Base-by-base conservation (phyloP, 2,329 filamentous ascomycete genomes). In the Monosporascus sp. region DNA sequence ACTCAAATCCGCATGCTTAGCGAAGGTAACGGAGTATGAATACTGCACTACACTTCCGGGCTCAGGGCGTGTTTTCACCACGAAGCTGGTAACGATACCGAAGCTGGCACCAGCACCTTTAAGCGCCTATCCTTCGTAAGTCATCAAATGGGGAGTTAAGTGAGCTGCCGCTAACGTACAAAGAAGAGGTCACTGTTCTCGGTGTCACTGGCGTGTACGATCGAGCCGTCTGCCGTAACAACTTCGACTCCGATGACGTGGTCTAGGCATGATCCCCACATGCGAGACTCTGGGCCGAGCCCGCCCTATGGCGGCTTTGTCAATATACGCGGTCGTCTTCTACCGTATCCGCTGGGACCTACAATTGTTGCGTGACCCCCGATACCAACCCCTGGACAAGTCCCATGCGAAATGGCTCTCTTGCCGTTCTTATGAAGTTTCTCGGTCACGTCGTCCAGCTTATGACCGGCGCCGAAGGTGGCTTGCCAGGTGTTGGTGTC, bases 361-460 rank as follows among this genome's bases (percentile, higher is more conserved):
- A 80, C 78, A 53, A 81, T 78, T 2, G 79, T 82, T 3, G 79
- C 76, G 59, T 85, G 81, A 0, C 81, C 81, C 37, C 81, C 81
- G 9, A 82, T 73, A 6, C 81, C 81, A 11, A 85, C 80, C 6
- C 75, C 76, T 0, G 81, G 81, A 54, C 82, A 85, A 1, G 79
- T 78, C 9, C 82, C 82, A 52, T 85, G 82, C 0, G 82, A 72
- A 50, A 85, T 77, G 2, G 81, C 82, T n/a, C 82, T 74, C 27
- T 74, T 72, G 6, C 79, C 81, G 51, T 77, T 72, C 7, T 74
- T 63, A 52, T 81, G 76, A 9, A 85, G 68, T 43, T 71, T 68
- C 37, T 73, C 63, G 9, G 79, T 78, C 16, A 86, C 67, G 50
- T 82, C 74, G 3, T 75, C 74, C 0, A 86, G 73, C n/a, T 64